A percentile compares a stretch with the other conserved stretches of the same genome.
Conservation (phyloP, 805 yeast genomes). For the Crinitomyces ghanaensis region DNA sequence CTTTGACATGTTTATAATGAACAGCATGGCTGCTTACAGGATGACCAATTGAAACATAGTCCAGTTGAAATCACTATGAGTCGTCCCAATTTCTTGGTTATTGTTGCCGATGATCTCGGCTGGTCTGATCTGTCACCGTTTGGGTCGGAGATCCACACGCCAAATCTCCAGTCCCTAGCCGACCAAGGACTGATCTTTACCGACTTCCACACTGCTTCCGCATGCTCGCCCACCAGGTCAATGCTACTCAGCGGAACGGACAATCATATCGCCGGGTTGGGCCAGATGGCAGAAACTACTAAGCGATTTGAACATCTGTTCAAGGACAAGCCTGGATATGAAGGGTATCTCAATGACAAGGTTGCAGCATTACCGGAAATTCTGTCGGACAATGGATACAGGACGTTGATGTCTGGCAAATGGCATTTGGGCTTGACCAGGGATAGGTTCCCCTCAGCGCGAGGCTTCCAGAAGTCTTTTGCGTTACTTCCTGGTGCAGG, state of each 20-base stretch:
- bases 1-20: no score
- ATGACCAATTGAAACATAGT: no score
- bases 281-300: conserved; percentile 42
- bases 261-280: conserved; percentile 49
- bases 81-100: conserved; percentile 39
- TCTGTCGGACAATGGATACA: conserved; percentile 37
- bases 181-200: conserved; percentile 38
- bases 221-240: conserved; percentile 55
- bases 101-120: conserved; percentile 53
- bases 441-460: conserved; percentile 37
- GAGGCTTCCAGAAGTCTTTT: conserved; percentile 42
- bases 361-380: conserved; percentile 47
- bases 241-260: conserved; percentile 52
- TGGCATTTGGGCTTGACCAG: conserved; percentile 46
- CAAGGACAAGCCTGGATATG: conserved; percentile 41
- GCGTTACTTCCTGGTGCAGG: conserved; percentile 46
- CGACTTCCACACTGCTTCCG: conserved; percentile 52
- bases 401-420: conserved; percentile 44
- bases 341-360: conserved; percentile 39
- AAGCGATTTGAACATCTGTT: conserved; percentile 30
- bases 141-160: conserved; percentile 45
- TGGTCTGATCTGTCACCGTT: conserved; percentile 43
- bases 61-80: no score
- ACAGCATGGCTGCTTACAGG: no score
- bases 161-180: conserved; percentile 37